Percentiles rank a stretch among this genome's conserved stretches.
Conservation (phyloP, 768 basidiomycete species). For the Termitomyces titanicus region DNA sequence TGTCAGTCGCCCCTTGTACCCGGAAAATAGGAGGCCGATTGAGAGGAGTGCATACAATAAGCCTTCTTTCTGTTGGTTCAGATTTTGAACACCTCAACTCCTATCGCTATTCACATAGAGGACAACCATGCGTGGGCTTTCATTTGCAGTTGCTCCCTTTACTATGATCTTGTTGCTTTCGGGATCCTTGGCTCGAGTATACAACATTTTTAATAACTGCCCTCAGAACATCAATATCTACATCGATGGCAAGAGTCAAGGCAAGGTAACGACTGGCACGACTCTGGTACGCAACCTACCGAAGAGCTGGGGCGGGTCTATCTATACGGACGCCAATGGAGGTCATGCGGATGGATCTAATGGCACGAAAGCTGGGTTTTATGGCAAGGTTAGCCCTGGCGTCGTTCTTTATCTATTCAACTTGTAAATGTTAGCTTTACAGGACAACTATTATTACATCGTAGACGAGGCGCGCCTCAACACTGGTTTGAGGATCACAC, state of each 20-base stretch:
- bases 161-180: neutral
- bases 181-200: slow-evolving; percentile 7
- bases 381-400: slow-evolving; percentile 17
- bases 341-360: slow-evolving; percentile 19
- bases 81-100: too few relatives aligned
- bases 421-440: neutral
- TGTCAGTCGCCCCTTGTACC: neutral
- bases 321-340: slow-evolving; percentile 25
- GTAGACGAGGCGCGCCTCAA: slow-evolving; percentile 29
- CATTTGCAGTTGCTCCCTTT: neutral
- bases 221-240: slow-evolving; percentile 5
- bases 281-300: slow-evolving; percentile 7
- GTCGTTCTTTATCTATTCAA: neutral
- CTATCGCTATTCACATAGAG: neutral
- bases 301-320: slow-evolving; percentile 20
- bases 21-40: neutral
- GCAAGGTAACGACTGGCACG: slow-evolving; percentile 1
- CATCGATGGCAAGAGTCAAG: slow-evolving; percentile 8
- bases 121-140: neutral
- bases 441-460: slow-evolving; percentile 27
- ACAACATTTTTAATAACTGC: slow-evolving; percentile 14
- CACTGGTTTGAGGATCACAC: slow-evolving; percentile 27
- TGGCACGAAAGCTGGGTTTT: slow-evolving; percentile 25
- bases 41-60: neutral
- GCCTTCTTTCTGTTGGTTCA: neutral